Base-by-base conservation (phyloP, 179 eudicot genomes). In the Spergularia azorica region DNA sequence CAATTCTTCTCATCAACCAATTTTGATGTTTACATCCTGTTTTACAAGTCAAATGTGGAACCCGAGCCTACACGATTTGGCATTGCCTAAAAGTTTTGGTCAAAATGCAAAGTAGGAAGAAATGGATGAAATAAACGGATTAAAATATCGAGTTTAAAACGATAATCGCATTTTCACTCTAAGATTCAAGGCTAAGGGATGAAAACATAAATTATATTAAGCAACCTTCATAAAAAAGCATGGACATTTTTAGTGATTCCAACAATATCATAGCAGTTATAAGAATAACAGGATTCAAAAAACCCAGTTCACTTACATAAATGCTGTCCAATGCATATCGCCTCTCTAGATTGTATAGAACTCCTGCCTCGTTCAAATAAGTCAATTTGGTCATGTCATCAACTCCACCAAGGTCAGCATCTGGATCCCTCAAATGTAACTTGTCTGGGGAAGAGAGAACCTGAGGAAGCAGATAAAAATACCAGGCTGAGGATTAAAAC, bases 311-410 rank as follows among this genome's bases (percentile, higher is more conserved):
- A 84, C 97, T 88, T 79, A 96, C 99, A 81, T 96, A 96, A 50
- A 96, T 94, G 83, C 86, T 95, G 86, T 94, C 97, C 63, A 96
- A 89, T 10, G 86, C 87, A 74, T 96, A 96, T 90, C 99, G 86
- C 84, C 95, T 90, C 86, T 88, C 90, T 64, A 96, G 83, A 84
- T 96, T 96, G 79, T 96, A 91, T 39, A 96, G 84, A 75, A 96
- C 98, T 73, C 98, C 97, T 3, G 98, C 98, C 83, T 96, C 98
- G 81, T 96, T 96, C 87, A 96, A 84, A 58, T 96, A 96, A 61
- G 97, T 86, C 86, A 96, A 83, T 81, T 91, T 96, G 57, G 99
- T 96, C 99, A 96, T 96, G 77, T 96, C 99, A 87, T 96, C 99
- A 11, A 96, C 99, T 82, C 99, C 99, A 6, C 98, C 97, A 81